These are phyloP conservation scores for Calonectria fujianensis DNA, from an alignment of 2,329 filamentous ascomycete species.

Conservation along the genomic window DNA sequence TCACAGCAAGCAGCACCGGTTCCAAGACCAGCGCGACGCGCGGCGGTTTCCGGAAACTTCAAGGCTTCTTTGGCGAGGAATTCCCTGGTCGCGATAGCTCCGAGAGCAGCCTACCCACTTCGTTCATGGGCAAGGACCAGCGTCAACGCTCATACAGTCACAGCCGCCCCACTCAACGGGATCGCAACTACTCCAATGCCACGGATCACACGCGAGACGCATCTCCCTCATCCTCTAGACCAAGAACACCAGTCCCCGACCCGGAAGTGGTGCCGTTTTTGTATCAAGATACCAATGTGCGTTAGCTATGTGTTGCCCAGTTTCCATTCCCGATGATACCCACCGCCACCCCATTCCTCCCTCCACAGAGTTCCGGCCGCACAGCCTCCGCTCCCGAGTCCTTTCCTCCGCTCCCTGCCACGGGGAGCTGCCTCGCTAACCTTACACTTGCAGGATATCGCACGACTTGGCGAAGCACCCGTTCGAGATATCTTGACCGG, in stretches of 20 bases:
- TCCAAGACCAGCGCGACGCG: constrained; percentile 84
- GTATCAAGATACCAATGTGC: constrained; percentile 87
- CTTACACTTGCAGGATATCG: constrained; percentile 76
- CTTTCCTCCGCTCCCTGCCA: constrained; percentile 25
- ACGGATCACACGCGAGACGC: constrained; percentile 83
- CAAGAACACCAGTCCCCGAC: constrained; percentile 89
- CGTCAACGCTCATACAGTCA: constrained; percentile 79
- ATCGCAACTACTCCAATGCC: constrained; percentile 87
- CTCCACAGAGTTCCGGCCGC: constrained; percentile 33
- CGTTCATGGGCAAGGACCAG: constrained; percentile 72
- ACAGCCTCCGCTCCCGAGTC: constrained; percentile 29
- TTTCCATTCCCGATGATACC: constrained; percentile 47
- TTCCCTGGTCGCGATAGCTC: constrained; percentile 84
- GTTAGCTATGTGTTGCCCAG: constrained; percentile 60
- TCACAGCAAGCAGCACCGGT: constrained; percentile 87
- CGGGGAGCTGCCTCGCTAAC: constrained; percentile 51
- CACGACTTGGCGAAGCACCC: constrained; percentile 85
- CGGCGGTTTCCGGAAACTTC: constrained; percentile 86
- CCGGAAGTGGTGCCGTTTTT: constrained; percentile 98
- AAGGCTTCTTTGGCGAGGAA: constrained; percentile 95
- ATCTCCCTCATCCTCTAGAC: constrained; percentile 85
- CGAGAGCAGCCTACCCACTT: constrained; percentile 78
- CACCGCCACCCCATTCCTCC: constrained; percentile 39
- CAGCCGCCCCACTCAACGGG: constrained; percentile 74
- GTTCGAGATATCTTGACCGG: constrained; percentile 82